phyloP scores from a whole-genome alignment of 306 rosid genomes.

The Quercus dentata region DNA sequence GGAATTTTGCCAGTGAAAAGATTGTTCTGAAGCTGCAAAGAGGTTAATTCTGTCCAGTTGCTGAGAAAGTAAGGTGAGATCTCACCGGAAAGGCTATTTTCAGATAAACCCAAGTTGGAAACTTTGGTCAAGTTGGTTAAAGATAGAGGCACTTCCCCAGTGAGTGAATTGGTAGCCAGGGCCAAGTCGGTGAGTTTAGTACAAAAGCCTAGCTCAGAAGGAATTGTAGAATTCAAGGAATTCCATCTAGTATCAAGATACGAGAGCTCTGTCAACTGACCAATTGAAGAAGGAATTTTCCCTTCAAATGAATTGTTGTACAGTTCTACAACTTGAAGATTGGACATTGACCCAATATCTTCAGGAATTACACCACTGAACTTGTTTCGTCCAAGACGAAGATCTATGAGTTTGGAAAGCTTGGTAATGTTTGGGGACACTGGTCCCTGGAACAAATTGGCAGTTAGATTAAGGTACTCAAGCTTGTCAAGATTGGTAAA shows the following conservation, averaged over 20 bases:
- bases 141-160: too few species aligned
- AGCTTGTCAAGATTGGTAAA: slow-evolving; percentile 50
- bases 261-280: slow-evolving; percentile 34
- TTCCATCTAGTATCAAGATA: slow-evolving; percentile 25
- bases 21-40: too few species aligned
- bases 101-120: too few species aligned
- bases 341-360: slow-evolving; percentile 32
- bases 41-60: too few species aligned
- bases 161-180: too few species aligned
- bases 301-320: slow-evolving; percentile 32
- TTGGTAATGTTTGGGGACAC: slow-evolving; percentile 39
- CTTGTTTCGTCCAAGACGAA: slow-evolving; percentile 34
- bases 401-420: slow-evolving; percentile 32
- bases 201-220: background rate
- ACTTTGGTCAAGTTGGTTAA: too few species aligned
- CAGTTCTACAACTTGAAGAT: slow-evolving; percentile 32
- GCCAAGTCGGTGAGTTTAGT: too few species aligned
- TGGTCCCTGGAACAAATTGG: slow-evolving; percentile 30
- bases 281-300: slow-evolving; percentile 3
- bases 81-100: too few species aligned
- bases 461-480: slow-evolving; percentile 54
- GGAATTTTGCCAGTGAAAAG: too few species aligned
- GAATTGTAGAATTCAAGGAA: slow-evolving; percentile 44
- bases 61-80: too few species aligned
- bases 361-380: slow-evolving; percentile 41